A percentile compares a stretch with the other conserved stretches of the same genome.
Conservation (phyloP, 1,284 basidiomycete species). For the Sanghuangporus baumii region DNA sequence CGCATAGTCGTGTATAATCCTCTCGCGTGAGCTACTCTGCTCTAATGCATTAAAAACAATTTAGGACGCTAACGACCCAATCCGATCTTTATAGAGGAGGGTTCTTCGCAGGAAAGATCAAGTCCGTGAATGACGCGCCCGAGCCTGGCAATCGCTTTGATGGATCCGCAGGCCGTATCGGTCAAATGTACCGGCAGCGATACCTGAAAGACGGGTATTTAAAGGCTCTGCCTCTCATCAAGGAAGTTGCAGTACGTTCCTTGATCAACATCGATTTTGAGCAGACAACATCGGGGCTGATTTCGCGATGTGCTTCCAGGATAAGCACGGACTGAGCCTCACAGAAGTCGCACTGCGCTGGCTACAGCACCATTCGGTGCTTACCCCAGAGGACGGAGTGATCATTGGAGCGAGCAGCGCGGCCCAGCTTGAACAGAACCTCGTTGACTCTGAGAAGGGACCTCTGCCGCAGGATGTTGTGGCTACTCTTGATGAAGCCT, state of each 20-base stretch:
- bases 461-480: constrained; percentile 46
- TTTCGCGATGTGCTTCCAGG: constrained; percentile 22
- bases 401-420: constrained; percentile 36
- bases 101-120: constrained; percentile 41
- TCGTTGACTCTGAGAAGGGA: constrained; percentile 38
- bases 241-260: constrained; percentile 30
- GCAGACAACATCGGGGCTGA: background rate
- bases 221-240: constrained; percentile 38
- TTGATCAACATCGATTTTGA: background rate
- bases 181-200: constrained; percentile 35
- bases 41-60: background rate
- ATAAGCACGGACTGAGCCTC: constrained; percentile 35
- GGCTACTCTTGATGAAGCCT: constrained; percentile 46
- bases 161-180: constrained; percentile 26
- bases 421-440: constrained; percentile 34
- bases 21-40: constrained; percentile 34
- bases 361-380: constrained; percentile 40
- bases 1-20: constrained; percentile 48
- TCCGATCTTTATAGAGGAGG: constrained; percentile 30
- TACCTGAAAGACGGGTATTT: constrained; percentile 43
- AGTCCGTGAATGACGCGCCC: constrained; percentile 27
- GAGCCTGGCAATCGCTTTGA: constrained; percentile 32
- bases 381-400: constrained; percentile 36
- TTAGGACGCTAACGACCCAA: background rate
- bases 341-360: constrained; percentile 42